Percentiles rank a stretch among this genome's conserved stretches.
phyloP scores from a whole-genome alignment of 805 yeast species.

The Candida yuanshanica region DNA sequence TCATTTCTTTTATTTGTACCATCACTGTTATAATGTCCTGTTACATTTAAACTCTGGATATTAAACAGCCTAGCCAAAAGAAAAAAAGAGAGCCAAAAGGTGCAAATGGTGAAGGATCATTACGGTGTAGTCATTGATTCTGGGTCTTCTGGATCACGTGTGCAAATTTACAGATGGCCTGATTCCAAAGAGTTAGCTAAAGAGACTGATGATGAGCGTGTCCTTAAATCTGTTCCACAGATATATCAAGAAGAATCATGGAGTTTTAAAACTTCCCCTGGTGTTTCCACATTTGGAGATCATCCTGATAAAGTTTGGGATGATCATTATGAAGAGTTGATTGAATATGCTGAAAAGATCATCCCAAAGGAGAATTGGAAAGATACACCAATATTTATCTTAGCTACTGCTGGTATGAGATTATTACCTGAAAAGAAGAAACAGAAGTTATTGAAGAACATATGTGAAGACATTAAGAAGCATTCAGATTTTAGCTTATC shows the following conservation, averaged over 20 bases:
- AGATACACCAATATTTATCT: slow-evolving; percentile 81
- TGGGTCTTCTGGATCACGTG: slow-evolving; percentile 92
- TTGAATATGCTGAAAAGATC: slow-evolving; percentile 61
- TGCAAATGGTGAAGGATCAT: slow-evolving; percentile 22
- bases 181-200: slow-evolving; percentile 36
- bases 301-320: slow-evolving; percentile 57
- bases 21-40: too few relatives aligned
- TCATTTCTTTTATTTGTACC: too few relatives aligned
- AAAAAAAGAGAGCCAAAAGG: too few relatives aligned
- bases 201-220: slow-evolving; percentile 26
- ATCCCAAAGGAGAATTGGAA: slow-evolving; percentile 57
- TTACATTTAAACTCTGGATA: too few relatives aligned
- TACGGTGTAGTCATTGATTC: slow-evolving; percentile 93
- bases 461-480: slow-evolving; percentile 52
- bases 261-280: slow-evolving; percentile 74
- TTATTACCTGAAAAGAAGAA: slow-evolving; percentile 54
- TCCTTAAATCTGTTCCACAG: slow-evolving; percentile 58
- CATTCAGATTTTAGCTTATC: slow-evolving; percentile 49
- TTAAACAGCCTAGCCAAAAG: too few relatives aligned
- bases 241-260: slow-evolving; percentile 60
- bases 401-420: slow-evolving; percentile 97
- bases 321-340: slow-evolving; percentile 59
- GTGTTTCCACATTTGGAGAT: slow-evolving; percentile 65
- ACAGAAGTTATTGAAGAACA: slow-evolving; percentile 45
- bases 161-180: slow-evolving; percentile 79